Evolutionary conservation across 208 protist species (phyloP).

Genomic region (Porcisia deanei): DNA sequence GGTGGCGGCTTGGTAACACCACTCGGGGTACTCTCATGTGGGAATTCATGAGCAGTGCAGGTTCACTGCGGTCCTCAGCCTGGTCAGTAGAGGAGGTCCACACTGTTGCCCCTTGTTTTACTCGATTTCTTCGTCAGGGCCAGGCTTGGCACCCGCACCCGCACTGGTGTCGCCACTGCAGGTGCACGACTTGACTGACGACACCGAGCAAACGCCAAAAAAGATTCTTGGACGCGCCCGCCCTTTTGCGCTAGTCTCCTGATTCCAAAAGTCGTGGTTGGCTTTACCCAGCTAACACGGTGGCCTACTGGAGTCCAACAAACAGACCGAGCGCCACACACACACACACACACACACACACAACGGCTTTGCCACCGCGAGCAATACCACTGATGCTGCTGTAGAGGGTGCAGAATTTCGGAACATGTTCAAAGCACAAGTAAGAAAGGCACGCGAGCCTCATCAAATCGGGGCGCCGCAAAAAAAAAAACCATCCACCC

Average conservation of each 20-base stretch:
- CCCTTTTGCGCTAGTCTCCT: not conserved
- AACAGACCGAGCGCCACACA: constrained; percentile 10
- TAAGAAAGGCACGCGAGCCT: not conserved
- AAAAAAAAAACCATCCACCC: constrained; percentile 15
- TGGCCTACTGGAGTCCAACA: constrained; percentile 3
- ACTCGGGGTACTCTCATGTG: constrained; percentile 19
- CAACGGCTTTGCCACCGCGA: constrained; percentile 11
- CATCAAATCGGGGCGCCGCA: not conserved
- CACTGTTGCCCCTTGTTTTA: constrained; percentile 15
- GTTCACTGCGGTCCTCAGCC: constrained; percentile 53
- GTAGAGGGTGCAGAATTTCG: constrained; percentile 24
- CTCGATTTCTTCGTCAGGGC: not conserved
- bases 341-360: not conserved
- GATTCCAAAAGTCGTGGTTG: not conserved
- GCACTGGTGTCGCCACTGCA: constrained; percentile 6
- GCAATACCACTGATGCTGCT: constrained; percentile 14
- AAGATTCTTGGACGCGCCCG: not conserved
- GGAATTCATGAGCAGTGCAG: constrained; percentile 35
- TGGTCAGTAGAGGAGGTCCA: constrained; percentile 17
- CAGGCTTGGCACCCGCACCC: constrained; percentile 12
- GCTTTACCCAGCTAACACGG: constrained; percentile 8
- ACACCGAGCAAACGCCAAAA: constrained; percentile 21
- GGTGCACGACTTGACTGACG: not conserved
- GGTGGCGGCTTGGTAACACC: not conserved
- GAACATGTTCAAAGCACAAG: constrained; percentile 1